These are phyloP conservation scores for Karstenula rhodostoma DNA, from an alignment of 2,329 filamentous ascomycete genomes.

Conservation along the genomic window DNA sequence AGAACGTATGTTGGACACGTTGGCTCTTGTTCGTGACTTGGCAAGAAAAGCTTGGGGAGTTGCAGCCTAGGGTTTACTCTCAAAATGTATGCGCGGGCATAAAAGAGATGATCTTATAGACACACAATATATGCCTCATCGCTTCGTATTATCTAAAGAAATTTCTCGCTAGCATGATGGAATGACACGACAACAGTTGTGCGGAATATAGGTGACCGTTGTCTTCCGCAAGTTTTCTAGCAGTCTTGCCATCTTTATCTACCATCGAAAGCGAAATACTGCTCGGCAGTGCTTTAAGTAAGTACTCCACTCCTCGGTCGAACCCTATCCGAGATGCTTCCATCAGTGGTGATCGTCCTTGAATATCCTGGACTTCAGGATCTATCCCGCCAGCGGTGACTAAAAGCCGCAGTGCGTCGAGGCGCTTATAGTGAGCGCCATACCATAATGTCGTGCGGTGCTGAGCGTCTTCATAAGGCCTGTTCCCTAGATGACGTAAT, in stretches of 20 bases:
- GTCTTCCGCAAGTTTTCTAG: not conserved
- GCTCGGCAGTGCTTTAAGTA: not conserved
- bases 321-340: not conserved
- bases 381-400: not conserved
- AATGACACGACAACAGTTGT: not conserved
- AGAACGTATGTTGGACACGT: not conserved
- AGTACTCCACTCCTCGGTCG: not conserved
- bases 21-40: not conserved
- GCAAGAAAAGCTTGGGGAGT: not conserved
- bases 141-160: too few relatives aligned
- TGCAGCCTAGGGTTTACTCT: too few relatives aligned
- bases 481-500: not conserved
- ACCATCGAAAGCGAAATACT: too few relatives aligned
- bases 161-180: too few relatives aligned
- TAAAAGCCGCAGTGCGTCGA: not conserved
- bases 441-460: not conserved
- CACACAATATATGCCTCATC: too few relatives aligned
- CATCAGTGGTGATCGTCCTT: not conserved
- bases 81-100: too few relatives aligned
- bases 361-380: not conserved
- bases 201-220: not conserved
- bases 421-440: not conserved
- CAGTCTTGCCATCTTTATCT: not conserved
- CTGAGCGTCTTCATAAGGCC: not conserved
- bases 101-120: too few relatives aligned